These are phyloP conservation scores for Paspalum vaginatum DNA, from an alignment of 176 grass and related monocot species.

Conservation along the genomic window DNA sequence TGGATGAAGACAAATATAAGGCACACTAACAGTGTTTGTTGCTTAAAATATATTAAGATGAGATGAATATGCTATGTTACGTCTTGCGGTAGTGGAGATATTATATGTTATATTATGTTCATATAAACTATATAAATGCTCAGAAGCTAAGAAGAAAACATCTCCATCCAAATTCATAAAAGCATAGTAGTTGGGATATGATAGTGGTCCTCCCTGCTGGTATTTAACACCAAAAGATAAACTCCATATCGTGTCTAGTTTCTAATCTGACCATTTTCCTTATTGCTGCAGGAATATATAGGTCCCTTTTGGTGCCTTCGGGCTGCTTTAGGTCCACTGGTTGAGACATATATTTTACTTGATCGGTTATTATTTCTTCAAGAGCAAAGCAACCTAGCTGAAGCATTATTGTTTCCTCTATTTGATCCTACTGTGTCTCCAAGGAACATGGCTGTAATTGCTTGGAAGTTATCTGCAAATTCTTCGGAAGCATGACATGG, in stretches of 20 bases:
- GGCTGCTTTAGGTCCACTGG: conserved; percentile 83
- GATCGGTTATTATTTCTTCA: conserved; percentile 89
- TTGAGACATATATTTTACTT: conserved; percentile 94
- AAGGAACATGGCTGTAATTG: conserved; percentile 81
- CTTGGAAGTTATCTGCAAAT: conserved; percentile 59
- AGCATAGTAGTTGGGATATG: conserved; percentile 19
- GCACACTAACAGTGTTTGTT: neutral
- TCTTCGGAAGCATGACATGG: conserved; percentile 44
- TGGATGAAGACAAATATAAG: conserved; percentile 13
- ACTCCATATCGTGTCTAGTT: conserved; percentile 8
- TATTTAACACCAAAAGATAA: conserved; percentile 5
- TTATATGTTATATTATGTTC: neutral
- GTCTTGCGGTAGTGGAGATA: neutral
- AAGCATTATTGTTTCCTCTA: conserved; percentile 70
- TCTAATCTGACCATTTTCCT: neutral
- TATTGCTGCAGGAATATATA: conserved; percentile 70
- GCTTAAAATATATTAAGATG: neutral
- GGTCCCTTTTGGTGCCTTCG: conserved; percentile 96
- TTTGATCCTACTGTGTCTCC: conserved; percentile 89
- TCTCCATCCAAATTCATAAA: conserved; percentile 14
- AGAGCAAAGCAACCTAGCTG: conserved; percentile 60
- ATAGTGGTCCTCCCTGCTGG: neutral
- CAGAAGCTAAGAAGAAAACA: conserved; percentile 28
- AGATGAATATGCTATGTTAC: conserved; percentile 17
- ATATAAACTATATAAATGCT: conserved; percentile 18